Conservation (phyloP, 2,329 filamentous ascomycete genomes). For the Epichloe aotearoae region DNA sequence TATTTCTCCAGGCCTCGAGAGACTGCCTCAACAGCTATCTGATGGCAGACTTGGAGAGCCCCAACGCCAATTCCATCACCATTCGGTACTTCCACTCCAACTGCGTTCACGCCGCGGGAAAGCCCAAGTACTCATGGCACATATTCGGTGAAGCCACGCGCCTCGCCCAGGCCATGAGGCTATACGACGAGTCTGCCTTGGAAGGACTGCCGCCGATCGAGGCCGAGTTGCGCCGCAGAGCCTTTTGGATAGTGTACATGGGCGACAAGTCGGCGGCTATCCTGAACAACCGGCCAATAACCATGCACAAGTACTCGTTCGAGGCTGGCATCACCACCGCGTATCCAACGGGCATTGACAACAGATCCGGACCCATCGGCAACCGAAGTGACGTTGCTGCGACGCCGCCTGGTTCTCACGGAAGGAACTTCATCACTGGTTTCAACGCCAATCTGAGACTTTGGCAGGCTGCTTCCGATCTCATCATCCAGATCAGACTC, state of each 20-base stretch:
- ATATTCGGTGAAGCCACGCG: constrained; percentile 30
- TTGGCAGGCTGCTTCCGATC: constrained; percentile 27
- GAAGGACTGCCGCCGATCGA: constrained; percentile 23
- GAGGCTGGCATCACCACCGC: constrained; percentile 25
- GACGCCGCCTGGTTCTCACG: constrained; percentile 6
- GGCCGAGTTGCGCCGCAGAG: constrained; percentile 22
- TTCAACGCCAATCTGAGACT: constrained; percentile 29
- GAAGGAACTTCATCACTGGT: constrained; percentile 21
- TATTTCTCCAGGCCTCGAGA: constrained; percentile 27
- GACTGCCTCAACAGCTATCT: constrained; percentile 24
- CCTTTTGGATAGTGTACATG: constrained; percentile 27
- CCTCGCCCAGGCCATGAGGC: constrained; percentile 28
- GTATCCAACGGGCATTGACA: constrained; percentile 20
- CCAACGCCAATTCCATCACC: constrained; percentile 27
- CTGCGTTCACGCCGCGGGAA: constrained; percentile 28
- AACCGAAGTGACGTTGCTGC: constrained; percentile 7
- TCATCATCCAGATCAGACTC: constrained; percentile 23
- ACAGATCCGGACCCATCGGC: constrained; percentile 8
- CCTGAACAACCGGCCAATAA: constrained; percentile 28
- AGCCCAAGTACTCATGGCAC: constrained; percentile 30
- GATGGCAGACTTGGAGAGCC: constrained; percentile 27
- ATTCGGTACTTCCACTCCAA: constrained; percentile 33
- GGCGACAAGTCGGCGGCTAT: constrained; percentile 27
- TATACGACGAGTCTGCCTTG: constrained; percentile 26
- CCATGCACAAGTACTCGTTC: constrained; percentile 29